These are phyloP conservation scores for Colletotrichum phormii DNA, from an alignment of 2,329 filamentous ascomycete genomes.

Conservation along the genomic window DNA sequence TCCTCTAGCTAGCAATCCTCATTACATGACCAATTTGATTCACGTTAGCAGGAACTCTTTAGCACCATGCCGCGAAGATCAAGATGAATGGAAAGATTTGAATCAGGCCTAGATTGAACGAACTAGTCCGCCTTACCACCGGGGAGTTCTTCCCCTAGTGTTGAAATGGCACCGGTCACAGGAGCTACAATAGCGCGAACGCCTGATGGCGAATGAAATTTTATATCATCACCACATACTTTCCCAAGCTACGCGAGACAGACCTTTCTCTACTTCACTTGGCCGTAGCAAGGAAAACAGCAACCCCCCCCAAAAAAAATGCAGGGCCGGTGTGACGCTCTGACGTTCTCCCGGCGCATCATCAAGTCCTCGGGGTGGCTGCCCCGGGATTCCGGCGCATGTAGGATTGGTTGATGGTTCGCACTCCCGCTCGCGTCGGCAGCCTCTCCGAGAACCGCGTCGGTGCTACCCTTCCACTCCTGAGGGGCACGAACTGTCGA, in stretches of 20 bases:
- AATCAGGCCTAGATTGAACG: background rate
- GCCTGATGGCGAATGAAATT: background rate
- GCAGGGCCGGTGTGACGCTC: background rate
- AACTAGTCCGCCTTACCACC: background rate
- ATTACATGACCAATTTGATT: background rate
- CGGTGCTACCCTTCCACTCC: background rate
- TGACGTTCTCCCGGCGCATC: background rate
- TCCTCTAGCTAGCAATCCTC: background rate
- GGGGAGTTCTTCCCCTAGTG: background rate
- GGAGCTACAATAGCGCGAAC: background rate
- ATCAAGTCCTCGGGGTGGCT: background rate
- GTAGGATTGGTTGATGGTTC: background rate
- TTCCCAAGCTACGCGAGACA: background rate
- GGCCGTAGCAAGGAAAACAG: too few relatives aligned
- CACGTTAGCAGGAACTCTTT: background rate
- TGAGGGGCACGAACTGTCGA: too few relatives aligned
- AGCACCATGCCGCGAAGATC: background rate
- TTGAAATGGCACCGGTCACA: background rate
- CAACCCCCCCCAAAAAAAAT: too few relatives aligned
- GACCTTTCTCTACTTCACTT: too few relatives aligned
- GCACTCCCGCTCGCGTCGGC: background rate
- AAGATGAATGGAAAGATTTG: background rate
- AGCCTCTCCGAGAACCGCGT: background rate
- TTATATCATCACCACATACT: too few relatives aligned
- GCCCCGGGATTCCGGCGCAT: background rate